phyloP scores from a whole-genome alignment of 495 filamentous ascomycete species.

The Neurospora sublineolata region DNA sequence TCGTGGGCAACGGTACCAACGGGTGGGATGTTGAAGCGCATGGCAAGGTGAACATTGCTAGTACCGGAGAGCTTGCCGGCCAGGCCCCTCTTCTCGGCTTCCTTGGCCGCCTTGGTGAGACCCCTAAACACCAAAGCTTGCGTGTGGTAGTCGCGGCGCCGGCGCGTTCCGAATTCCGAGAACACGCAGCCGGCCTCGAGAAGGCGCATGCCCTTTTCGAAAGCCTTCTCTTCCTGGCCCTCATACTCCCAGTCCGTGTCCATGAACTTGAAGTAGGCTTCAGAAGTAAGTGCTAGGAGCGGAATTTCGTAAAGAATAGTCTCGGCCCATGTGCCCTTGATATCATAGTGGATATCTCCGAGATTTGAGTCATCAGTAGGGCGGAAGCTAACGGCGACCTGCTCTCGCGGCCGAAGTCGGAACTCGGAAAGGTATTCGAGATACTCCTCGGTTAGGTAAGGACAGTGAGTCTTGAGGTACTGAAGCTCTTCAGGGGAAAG shows the following conservation, averaged over 20 bases:
- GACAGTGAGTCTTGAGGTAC: constrained; percentile 68
- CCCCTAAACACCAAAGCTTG: constrained; percentile 86
- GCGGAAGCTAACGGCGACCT: constrained; percentile 60
- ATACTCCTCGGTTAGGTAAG: constrained; percentile 68
- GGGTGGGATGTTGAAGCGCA: constrained; percentile 71
- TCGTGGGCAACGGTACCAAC: constrained; percentile 95
- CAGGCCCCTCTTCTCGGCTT: constrained; percentile 49
- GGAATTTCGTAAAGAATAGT: constrained; percentile 98
- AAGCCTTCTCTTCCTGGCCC: constrained; percentile 74
- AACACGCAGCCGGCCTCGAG: constrained; percentile 74
- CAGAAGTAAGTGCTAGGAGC: constrained; percentile 77
- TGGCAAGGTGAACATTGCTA: constrained; percentile 94
- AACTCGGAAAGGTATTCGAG: constrained; percentile 72
- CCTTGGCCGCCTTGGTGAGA: constrained; percentile 57
- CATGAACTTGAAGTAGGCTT: constrained; percentile 94
- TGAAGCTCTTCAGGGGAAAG: constrained; percentile 65
- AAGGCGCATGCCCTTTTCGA: constrained; percentile 61
- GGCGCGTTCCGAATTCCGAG: constrained; percentile 86
- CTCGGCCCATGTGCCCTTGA: constrained; percentile 80
- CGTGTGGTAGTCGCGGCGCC: constrained; percentile 84
- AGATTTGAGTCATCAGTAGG: constrained; percentile 57
- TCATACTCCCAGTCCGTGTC: constrained; percentile 80
- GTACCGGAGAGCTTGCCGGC: constrained; percentile 71
- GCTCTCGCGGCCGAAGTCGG: constrained; percentile 64
- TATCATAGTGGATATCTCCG: constrained; percentile 61